Base-by-base conservation (phyloP, 192 early-diverging fungal genomes). In the Cladochytrium replicatum region DNA sequence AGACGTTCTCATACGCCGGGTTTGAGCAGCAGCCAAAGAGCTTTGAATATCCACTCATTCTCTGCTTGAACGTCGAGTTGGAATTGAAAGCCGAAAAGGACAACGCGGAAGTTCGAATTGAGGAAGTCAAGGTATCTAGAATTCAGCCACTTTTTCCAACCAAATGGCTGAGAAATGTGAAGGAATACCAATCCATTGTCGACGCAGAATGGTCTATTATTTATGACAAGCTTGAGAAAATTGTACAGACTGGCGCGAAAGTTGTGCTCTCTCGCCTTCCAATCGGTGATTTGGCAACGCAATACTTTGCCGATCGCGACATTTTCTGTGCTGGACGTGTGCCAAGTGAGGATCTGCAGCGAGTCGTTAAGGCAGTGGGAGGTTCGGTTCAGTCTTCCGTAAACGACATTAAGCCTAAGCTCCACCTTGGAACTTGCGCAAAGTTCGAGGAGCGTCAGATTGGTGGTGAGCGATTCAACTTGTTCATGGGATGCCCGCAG, bases 151-250 rank as follows among this genome's bases (percentile, higher is more conserved):
- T n/a, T n/a, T n/a, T n/a, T n/a, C n/a, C n/a, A n/a, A n/a, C n/a
- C n/a, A n/a, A n/a, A n/a, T n/a, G n/a, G n/a, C n/a, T n/a, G n/a
- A n/a, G n/a, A n/a, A n/a, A 6, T 2, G 48, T 38, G 48, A 64
- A 86, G 63, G 95, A 99, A 55, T 99, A 99, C 74, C 95, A 99
- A 80, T 87, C 91, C 34, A 91, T 99, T 56, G 95, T 99, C 13
- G 95, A 99, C 57, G 95, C 95, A 39, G 95, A 99, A 64, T 99
- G 95, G 95, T 71, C 83, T 61, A 96, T 99, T 60, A 99, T 99
- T 64, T 99, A 90, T 71, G 86, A 95, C 50, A 99, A 99, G 70
- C 74, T 99, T 15, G 93, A 95, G 54, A 86, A 85, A 32, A 97
- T 99, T 61, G 81, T 94, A 25, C 78, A 77, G 8, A 89, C 91